Evolutionary conservation across 495 filamentous ascomycete species (phyloP).

Genomic region (Aspergillus panamensis): DNA sequence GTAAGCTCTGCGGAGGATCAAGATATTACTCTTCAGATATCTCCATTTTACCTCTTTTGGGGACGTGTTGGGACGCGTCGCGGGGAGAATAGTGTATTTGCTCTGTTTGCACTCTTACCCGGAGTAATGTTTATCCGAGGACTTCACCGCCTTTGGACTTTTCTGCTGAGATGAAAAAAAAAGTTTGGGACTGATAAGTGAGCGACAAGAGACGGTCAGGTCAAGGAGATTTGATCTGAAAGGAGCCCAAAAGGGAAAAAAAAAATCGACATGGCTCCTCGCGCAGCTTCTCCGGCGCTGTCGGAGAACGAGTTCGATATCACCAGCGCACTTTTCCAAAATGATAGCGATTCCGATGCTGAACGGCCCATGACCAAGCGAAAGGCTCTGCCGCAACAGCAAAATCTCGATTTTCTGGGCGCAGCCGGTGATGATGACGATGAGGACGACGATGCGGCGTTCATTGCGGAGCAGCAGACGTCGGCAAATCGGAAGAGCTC

Average conservation of each 20-base stretch:
- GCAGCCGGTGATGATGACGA: constrained; percentile 35
- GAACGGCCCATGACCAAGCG: constrained; percentile 27
- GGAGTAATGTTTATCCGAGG: constrained; percentile 25
- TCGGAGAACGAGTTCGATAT: constrained; percentile 96
- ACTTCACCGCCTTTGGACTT: constrained; percentile 36
- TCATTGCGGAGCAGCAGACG: constrained; percentile 81
- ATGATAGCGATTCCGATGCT: constrained; percentile 50
- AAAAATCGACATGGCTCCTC: constrained; percentile 46
- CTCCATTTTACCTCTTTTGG: constrained; percentile 42
- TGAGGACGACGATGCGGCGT: constrained; percentile 73
- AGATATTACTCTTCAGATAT: not conserved
- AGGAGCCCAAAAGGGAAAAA: too few species aligned
- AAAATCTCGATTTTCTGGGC: constrained; percentile 45
- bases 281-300: constrained; percentile 71
- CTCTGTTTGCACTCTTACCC: constrained; percentile 27
- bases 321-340: constrained; percentile 68
- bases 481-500: constrained; percentile 79
- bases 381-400: constrained; percentile 32
- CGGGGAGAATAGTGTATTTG: constrained; percentile 34
- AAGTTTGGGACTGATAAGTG: constrained; percentile 14
- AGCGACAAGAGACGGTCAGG: not conserved
- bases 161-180: constrained; percentile 21
- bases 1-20: not conserved
- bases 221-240: not conserved
- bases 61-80: constrained; percentile 44